Base-by-base conservation (phyloP, 306 rosid genomes). In the Hippophae gyantsensis region DNA sequence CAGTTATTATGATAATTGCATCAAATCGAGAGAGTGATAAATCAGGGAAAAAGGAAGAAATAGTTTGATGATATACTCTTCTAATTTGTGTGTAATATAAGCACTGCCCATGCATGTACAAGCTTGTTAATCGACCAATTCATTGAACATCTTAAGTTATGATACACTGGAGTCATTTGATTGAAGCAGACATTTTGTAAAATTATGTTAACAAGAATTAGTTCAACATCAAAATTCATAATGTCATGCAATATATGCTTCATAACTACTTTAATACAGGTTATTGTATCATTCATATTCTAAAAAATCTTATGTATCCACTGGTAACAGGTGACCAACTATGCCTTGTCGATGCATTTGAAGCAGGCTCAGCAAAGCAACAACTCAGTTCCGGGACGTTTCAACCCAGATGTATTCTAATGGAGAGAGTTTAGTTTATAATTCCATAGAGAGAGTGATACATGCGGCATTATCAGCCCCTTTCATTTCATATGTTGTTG, bases 301-400 rank as follows among this genome's bases (percentile, higher is more conserved):
- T 47, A 9, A 9, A 9, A 7, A 47, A 1, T 11, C 32, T 25
- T 42, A 61, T 63, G 53, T 44, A 65, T 68, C 38, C 38, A 32
- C 48, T 68, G 67, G 42, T 69, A 69, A 42, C 86, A 92, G 98
- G 46, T 87, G 73, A 85, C 83, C 71, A 92, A 87, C 68, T 87
- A 92, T 73, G 87, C 93, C 26, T 64, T 92, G 87, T 74, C 86
- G 59, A 85, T 92, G 93, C 95, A 87, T 78, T 74, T 92, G 86
- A 87, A 82, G 83, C 98, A 87, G 75, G 87, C 98, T 56, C 87
- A 81, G 63, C 95, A 85, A 68, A 70, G 79, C 86, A 85, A 32
- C 38, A 32, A 74, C 76, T 76, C 86, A 18, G 76, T 87, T 62
- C 78, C 84, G 2, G 95, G 98, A 11, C 86, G 75, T 48, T 92